phyloP scores from a whole-genome alignment of 139 green algal species.

The Volvox reticuliferus region DNA sequence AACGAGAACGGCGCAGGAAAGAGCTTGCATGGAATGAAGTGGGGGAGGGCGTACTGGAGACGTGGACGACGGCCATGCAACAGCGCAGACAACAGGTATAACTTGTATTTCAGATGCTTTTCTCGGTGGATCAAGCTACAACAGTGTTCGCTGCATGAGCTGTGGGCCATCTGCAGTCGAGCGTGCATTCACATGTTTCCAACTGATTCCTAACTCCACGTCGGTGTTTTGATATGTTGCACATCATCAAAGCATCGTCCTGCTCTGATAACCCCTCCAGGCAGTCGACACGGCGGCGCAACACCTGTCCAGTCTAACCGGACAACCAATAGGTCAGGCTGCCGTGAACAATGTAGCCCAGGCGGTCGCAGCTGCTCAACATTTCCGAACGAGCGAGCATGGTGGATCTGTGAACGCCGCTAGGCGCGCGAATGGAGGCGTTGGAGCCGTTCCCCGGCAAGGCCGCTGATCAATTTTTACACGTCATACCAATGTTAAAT shows the following conservation, averaged over 20 bases:
- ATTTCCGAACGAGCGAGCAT: constrained; percentile 16
- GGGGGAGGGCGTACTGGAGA: constrained; percentile 13
- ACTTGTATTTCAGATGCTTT: too few species aligned
- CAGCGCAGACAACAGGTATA: constrained; percentile 38
- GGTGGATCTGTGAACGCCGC: not conserved
- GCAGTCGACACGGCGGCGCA: not conserved
- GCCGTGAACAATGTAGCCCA: not conserved
- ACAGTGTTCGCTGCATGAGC: too few species aligned
- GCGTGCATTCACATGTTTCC: too few species aligned
- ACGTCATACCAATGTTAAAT: too few species aligned
- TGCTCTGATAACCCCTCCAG: not conserved
- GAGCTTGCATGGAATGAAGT: constrained; percentile 40
- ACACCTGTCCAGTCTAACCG: constrained; percentile 13
- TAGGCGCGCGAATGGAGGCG: constrained; percentile 14
- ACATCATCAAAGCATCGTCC: too few species aligned
- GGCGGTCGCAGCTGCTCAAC: not conserved
- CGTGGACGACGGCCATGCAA: constrained; percentile 42
- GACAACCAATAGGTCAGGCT: not conserved
- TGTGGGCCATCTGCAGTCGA: too few species aligned
- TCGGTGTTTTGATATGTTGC: too few species aligned
- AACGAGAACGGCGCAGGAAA: constrained; percentile 48
- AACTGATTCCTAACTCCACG: too few species aligned
- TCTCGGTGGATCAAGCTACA: too few species aligned
- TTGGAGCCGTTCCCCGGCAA: not conserved
- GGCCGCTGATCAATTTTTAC: not conserved